Evolutionary conservation across 805 yeast genomes (phyloP).

Genomic region (Blastobotrys mokoenaii): DNA sequence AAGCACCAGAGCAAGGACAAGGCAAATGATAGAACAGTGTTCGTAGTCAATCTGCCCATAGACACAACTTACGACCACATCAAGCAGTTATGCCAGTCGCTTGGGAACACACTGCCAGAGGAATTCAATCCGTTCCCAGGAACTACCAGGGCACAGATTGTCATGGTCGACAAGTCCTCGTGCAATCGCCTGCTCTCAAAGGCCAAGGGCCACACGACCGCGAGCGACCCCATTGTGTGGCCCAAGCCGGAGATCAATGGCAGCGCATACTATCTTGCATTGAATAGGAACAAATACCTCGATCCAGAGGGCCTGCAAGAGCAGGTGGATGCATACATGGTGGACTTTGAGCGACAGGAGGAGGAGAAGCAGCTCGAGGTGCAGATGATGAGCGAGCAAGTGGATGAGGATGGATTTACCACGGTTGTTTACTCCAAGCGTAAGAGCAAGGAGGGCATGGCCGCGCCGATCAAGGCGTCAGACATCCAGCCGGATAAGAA

Average conservation of each 20-base stretch:
- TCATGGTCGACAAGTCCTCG: slow-evolving; percentile 65
- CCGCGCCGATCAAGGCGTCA: slow-evolving; percentile 17
- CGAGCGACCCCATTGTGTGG: slow-evolving; percentile 21
- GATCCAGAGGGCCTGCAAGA: slow-evolving; percentile 45
- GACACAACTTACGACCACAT: slow-evolving; percentile 44
- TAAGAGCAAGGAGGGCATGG: slow-evolving; percentile 64
- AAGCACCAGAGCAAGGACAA: slow-evolving; percentile 13
- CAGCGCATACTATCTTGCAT: slow-evolving; percentile 33
- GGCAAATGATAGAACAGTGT: slow-evolving; percentile 45
- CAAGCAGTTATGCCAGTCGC: slow-evolving; percentile 45
- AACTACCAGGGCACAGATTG: slow-evolving; percentile 49
- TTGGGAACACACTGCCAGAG: slow-evolving; percentile 37
- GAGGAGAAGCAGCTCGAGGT: slow-evolving; percentile 31
- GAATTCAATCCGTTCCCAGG: slow-evolving; percentile 24
- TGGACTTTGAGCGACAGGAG: slow-evolving; percentile 64
- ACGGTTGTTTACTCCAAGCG: slow-evolving; percentile 82
- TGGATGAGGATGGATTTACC: slow-evolving; percentile 93
- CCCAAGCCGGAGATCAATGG: slow-evolving; percentile 33
- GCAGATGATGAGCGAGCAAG: slow-evolving; percentile 35
- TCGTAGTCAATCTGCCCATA: slow-evolving; percentile 69
- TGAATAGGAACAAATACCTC: slow-evolving; percentile 24
- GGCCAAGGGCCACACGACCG: slow-evolving; percentile 42
- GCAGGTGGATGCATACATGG: slow-evolving; percentile 53
- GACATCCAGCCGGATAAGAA: slow-evolving; percentile 20
- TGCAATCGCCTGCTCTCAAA: slow-evolving; percentile 55